Percentiles rank a stretch among this genome's conserved stretches.
Conservation (phyloP, 2,329 filamentous ascomycete species). For the Verticillium nubilum region DNA sequence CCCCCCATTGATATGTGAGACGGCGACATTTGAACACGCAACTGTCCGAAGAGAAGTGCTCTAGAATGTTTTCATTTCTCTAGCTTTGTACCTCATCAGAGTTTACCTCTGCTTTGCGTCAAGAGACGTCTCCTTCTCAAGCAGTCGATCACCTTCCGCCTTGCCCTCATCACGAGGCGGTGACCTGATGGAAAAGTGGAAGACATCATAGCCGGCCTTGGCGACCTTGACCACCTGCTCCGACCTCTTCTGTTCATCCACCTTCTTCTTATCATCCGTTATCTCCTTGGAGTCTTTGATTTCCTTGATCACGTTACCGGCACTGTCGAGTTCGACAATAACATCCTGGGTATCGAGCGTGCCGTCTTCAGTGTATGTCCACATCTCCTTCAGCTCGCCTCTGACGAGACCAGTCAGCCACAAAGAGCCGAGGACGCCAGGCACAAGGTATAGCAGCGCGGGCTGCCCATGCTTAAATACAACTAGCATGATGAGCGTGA, state of each 20-base stretch:
- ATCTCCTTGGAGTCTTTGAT: conserved; percentile 24
- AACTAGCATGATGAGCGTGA: conserved; percentile 71
- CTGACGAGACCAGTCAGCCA: conserved; percentile 68
- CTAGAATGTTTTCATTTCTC: too few relatives aligned
- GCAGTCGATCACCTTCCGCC: background rate
- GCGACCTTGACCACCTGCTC: conserved; percentile 10
- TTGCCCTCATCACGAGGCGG: background rate
- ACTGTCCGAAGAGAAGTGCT: too few relatives aligned
- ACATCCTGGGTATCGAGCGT: conserved; percentile 49
- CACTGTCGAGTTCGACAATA: conserved; percentile 46
- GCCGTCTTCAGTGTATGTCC: conserved; percentile 73
- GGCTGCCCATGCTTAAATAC: conserved; percentile 80
- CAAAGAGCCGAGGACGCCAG: conserved; percentile 68
- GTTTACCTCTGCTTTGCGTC: background rate
- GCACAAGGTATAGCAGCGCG: conserved; percentile 87
- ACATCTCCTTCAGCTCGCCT: conserved; percentile 72
- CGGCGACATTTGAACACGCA: too few relatives aligned
- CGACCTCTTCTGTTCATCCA: conserved; percentile 15
- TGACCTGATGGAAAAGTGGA: conserved; percentile 18
- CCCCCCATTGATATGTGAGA: too few relatives aligned
- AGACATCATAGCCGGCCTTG: conserved; percentile 13
- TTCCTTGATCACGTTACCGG: conserved; percentile 39
- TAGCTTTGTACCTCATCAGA: background rate
- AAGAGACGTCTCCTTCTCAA: background rate
- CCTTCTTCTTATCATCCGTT: conserved; percentile 23